Evolutionary conservation across 2,329 filamentous ascomycete genomes (phyloP), one percentile per base, ranked within the genome.

Genomic region (Raffaelea ambrosiae): DNA sequence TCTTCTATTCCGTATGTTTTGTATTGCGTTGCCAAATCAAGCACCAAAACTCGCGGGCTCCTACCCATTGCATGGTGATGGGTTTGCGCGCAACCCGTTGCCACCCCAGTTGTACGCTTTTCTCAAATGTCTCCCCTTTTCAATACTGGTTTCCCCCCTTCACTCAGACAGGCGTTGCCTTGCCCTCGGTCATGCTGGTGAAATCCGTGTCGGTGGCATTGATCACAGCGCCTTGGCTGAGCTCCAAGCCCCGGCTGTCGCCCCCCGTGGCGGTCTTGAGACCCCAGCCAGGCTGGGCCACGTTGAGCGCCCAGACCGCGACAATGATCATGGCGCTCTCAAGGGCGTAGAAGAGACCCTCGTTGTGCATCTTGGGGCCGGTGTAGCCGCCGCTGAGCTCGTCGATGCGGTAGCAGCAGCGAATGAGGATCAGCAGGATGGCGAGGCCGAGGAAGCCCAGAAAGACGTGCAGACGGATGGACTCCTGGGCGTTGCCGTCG

Each of bases 351-450:
- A 80, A 79, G 3, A 73, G 57, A 0, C 59, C 61, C 57, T 80
- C 62, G 38, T 79, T 57, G 4, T 65, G 65, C 38, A 83, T 76
- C 48, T 83, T 60, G 5, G 66, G 59, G 0, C 78, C 80, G 22
- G 61, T 57, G 66, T 81, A 86, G 2, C 82, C 82, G 36, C 80
- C 66, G 51, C 73, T 77, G 51, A 86, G 61, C 63, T 86, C 83
- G 10, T 78, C 77, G 39, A 83, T 78, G 47, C 83, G 72, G 60
- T 80, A 56, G 43, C 51, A 36, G 53, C 76, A 82, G 16, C 83
- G 69, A 4, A 74, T 72, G 36, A 84, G 73, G 54, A 86, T 80
- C 40, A 75, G 66, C 3, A 81, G 44, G 3, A 81, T 78, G 0
- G 79, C 74, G 2, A 76, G 56, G 1, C 64, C 60, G 11, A 83